These are phyloP conservation scores for Dissophora ornata DNA, from an alignment of 192 early-diverging fungal species.

Conservation along the genomic window DNA sequence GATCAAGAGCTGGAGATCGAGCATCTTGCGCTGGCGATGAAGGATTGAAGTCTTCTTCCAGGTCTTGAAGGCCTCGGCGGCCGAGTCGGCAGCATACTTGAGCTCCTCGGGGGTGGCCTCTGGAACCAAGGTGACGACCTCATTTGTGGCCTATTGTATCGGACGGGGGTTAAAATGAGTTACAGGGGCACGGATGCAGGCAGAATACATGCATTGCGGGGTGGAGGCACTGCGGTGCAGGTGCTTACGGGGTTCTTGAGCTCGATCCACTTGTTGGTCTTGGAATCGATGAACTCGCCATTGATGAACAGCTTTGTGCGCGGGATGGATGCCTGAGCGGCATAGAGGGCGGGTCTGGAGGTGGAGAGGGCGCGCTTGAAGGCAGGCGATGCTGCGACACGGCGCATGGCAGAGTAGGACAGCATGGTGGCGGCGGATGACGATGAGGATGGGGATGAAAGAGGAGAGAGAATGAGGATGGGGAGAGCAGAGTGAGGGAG, in stretches of 20 bases:
- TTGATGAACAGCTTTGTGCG: constrained; percentile 79
- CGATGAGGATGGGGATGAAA: constrained; percentile 1
- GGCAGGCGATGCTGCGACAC: constrained; percentile 40
- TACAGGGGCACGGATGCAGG: too few species aligned
- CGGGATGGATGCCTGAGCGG: constrained; percentile 40
- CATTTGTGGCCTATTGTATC: constrained; percentile 82
- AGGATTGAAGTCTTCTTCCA: constrained; percentile 89
- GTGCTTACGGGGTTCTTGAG: constrained; percentile 86
- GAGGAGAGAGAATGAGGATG: background rate
- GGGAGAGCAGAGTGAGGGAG: background rate
- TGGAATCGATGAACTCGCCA: constrained; percentile 92
- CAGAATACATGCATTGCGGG: too few species aligned
- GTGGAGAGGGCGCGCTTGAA: constrained; percentile 52
- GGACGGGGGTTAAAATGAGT: background rate
- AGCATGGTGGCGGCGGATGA: constrained; percentile 23
- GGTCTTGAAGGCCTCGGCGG: constrained; percentile 82
- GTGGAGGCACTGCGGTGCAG: background rate
- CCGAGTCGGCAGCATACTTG: constrained; percentile 74
- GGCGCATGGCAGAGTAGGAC: constrained; percentile 48
- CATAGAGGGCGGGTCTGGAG: constrained; percentile 39
- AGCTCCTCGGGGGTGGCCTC: constrained; percentile 89
- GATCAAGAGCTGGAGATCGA: constrained; percentile 89
- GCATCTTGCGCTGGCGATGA: constrained; percentile 89
- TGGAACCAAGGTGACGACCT: constrained; percentile 88
- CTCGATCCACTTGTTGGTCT: constrained; percentile 87